Conservation (phyloP, 2,329 filamentous ascomycete genomes). For the Ascochyta rabiei region DNA sequence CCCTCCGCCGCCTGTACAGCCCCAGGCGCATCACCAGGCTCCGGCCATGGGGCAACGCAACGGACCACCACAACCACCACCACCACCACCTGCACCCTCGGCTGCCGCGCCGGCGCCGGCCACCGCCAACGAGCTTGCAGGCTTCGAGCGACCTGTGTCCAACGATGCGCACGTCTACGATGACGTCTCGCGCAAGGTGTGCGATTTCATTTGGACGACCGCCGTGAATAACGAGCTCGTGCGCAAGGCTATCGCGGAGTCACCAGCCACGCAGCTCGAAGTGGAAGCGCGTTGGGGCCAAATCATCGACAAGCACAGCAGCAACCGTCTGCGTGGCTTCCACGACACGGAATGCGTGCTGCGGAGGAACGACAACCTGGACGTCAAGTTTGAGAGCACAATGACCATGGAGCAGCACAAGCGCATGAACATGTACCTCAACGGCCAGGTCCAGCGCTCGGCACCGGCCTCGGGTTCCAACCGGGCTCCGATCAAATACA, state of each 20-base stretch:
- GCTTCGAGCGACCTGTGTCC: constrained; percentile 67
- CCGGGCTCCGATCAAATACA: constrained; percentile 75
- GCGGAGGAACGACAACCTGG: constrained; percentile 25
- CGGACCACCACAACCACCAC: constrained; percentile 26
- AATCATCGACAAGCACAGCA: constrained; percentile 71
- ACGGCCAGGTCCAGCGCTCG: constrained; percentile 67
- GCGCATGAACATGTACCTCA: constrained; percentile 82
- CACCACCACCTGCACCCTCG: constrained; percentile 18
- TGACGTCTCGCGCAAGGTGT: constrained; percentile 75
- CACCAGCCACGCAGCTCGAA: constrained; percentile 76
- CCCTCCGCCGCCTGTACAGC: constrained; percentile 23
- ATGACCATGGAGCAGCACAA: constrained; percentile 95
- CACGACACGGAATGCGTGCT: constrained; percentile 65
- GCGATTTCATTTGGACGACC: constrained; percentile 77
- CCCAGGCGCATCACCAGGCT: constrained; percentile 24
- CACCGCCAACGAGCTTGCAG: constrained; percentile 24
- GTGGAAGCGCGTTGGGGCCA: constrained; percentile 93
- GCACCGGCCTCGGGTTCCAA: constrained; percentile 31
- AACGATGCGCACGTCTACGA: constrained; percentile 71
- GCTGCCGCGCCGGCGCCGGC: constrained; percentile 18
- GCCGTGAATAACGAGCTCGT: constrained; percentile 72
- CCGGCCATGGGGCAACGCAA: constrained; percentile 25
- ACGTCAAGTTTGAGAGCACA: constrained; percentile 73
- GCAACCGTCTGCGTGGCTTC: constrained; percentile 69
- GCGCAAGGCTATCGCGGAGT: constrained; percentile 55